These are phyloP conservation scores for Diaporthe vexans DNA, from an alignment of 2,329 filamentous ascomycete species.

Conservation along the genomic window DNA sequence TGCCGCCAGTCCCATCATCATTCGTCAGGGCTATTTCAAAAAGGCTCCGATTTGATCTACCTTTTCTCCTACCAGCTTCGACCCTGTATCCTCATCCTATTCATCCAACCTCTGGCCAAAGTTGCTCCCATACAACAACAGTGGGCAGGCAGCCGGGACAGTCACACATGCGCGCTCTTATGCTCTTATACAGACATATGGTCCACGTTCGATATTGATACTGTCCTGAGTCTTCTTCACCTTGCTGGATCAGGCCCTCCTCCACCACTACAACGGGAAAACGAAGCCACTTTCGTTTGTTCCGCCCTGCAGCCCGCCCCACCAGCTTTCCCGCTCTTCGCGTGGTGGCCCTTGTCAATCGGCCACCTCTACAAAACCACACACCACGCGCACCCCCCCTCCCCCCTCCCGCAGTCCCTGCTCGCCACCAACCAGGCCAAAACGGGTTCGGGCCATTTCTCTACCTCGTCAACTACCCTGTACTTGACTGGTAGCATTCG, in stretches of 20 bases:
- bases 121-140: slow-evolving; percentile 3
- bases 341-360: slow-evolving; percentile 37
- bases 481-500: slow-evolving; percentile 35
- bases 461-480: slow-evolving; percentile 32
- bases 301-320: slow-evolving; percentile 33
- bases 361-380: slow-evolving; percentile 27
- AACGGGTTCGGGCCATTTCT: slow-evolving; percentile 32
- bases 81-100: slow-evolving; percentile 24
- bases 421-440: slow-evolving; percentile 41
- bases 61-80: slow-evolving; percentile 25
- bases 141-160: not conserved
- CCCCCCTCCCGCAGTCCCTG: slow-evolving; percentile 30
- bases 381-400: slow-evolving; percentile 8
- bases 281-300: slow-evolving; percentile 30
- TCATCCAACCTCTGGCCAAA: slow-evolving; percentile 14
- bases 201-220: not conserved
- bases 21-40: slow-evolving; percentile 22
- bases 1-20: slow-evolving; percentile 27
- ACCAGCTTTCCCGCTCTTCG: slow-evolving; percentile 39
- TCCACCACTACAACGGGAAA: slow-evolving; percentile 12
- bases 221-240: slow-evolving; percentile 1
- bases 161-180: not conserved
- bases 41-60: slow-evolving; percentile 31
- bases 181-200: not conserved
- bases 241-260: slow-evolving; percentile 17